Evolutionary conservation across 73 alveolate species (phyloP).

Genomic region (Stentor roeselii): DNA sequence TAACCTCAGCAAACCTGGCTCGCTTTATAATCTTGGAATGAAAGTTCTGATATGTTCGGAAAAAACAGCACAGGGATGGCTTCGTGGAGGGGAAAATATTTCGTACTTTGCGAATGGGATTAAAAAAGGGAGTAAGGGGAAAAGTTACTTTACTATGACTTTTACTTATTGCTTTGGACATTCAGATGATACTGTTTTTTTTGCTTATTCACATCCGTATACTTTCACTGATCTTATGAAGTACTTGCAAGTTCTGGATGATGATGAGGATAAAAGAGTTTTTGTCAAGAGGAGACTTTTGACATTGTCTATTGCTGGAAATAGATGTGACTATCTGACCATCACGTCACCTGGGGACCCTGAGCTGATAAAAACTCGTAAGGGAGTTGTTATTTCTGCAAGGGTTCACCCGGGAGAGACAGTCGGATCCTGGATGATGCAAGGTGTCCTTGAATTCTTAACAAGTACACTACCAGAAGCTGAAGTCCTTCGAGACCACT

Average conservation of each 20-base stretch:
- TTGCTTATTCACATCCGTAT: slow-evolving; percentile 96
- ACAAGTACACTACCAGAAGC: slow-evolving; percentile 53
- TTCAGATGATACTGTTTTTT: slow-evolving; percentile 86
- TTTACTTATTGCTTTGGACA: slow-evolving; percentile 81
- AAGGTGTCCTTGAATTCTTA: slow-evolving; percentile 64
- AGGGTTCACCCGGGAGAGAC: slow-evolving; percentile 80
- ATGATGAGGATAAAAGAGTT: slow-evolving; percentile 70
- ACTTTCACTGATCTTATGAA: slow-evolving; percentile 85
- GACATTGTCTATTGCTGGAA: slow-evolving; percentile 53
- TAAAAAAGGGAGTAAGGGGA: slow-evolving; percentile 82
- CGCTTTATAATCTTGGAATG: slow-evolving; percentile 54
- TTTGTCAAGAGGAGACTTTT: slow-evolving; percentile 55
- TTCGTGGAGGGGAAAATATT: slow-evolving; percentile 74
- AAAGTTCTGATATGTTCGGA: slow-evolving; percentile 30
- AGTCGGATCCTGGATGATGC: slow-evolving; percentile 57
- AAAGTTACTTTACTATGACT: slow-evolving; percentile 87
- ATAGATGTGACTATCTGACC: slow-evolving; percentile 50
- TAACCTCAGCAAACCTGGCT: slow-evolving; percentile 50
- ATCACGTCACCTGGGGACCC: slow-evolving; percentile 53
- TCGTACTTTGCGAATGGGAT: slow-evolving; percentile 70
- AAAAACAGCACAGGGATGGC: slow-evolving; percentile 65
- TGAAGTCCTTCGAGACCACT: slow-evolving; percentile 56
- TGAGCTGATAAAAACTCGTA: slow-evolving; percentile 25
- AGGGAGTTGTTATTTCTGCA: slow-evolving; percentile 55
- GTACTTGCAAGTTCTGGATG: slow-evolving; percentile 75